These are phyloP conservation scores for Symbiodinium natans DNA, from an alignment of 73 alveolate species.

Conservation along the genomic window DNA sequence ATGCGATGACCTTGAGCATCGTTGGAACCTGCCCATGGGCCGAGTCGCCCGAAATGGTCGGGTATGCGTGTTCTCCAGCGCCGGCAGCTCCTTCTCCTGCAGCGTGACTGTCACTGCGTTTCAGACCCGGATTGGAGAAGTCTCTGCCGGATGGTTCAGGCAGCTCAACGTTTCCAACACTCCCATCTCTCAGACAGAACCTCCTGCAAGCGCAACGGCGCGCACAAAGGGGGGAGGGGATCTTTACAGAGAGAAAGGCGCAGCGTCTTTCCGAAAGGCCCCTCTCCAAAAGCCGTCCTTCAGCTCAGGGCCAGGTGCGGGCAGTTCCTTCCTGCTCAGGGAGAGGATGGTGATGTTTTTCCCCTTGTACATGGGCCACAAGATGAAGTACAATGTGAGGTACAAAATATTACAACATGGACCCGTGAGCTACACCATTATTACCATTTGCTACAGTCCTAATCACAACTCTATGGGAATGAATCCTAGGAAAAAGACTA, in stretches of 20 bases:
- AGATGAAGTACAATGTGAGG: neutral
- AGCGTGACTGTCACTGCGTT: too few relatives aligned
- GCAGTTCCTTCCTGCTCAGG: neutral
- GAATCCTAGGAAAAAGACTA: neutral
- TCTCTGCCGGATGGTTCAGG: too few relatives aligned
- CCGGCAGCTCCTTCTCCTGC: neutral
- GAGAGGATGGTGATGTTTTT: neutral
- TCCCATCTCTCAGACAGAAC: too few relatives aligned
- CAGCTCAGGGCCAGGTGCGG: conserved; percentile 7
- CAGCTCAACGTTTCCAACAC: too few relatives aligned
- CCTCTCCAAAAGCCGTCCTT: neutral
- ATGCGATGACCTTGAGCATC: too few relatives aligned
- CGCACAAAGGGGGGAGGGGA: too few relatives aligned
- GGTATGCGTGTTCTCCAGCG: neutral
- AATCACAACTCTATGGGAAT: neutral
- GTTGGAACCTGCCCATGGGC: too few relatives aligned
- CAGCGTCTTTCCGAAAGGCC: too few relatives aligned
- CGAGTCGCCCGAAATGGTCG: neutral
- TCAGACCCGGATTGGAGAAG: too few relatives aligned
- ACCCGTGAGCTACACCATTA: neutral
- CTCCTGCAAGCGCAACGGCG: too few relatives aligned
- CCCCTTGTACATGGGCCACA: neutral
- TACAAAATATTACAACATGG: neutral
- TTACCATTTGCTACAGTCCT: neutral
- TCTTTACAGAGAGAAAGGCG: too few relatives aligned